These are phyloP conservation scores for Cubamyces lactineus DNA, from an alignment of 768 basidiomycete genomes.

Conservation along the genomic window DNA sequence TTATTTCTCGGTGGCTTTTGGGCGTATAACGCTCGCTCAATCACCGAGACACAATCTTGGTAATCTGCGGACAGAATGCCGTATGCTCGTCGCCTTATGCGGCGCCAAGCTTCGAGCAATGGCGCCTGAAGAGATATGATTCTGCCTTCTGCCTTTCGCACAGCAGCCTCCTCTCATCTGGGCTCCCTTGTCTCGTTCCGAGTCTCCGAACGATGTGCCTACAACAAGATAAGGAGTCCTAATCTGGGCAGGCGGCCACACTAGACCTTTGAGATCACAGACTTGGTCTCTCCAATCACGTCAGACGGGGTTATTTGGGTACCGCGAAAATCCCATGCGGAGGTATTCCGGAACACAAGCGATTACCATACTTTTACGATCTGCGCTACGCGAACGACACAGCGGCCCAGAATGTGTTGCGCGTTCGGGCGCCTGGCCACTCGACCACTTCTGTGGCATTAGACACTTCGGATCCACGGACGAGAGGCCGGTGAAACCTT, in stretches of 20 bases:
- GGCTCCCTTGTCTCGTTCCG: slow-evolving; percentile 21
- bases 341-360: slow-evolving; percentile 16
- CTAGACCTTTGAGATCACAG: slow-evolving; percentile 13
- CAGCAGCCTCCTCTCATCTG: slow-evolving; percentile 13
- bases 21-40: slow-evolving; percentile 5
- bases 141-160: slow-evolving; percentile 14
- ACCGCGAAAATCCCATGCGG: slow-evolving; percentile 17
- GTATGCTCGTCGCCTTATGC: slow-evolving; percentile 1
- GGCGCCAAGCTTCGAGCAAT: slow-evolving; percentile 5
- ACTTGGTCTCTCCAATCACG: slow-evolving; percentile 23
- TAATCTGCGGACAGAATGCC: slow-evolving; percentile 8
- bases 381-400: slow-evolving; percentile 19
- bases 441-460: slow-evolving; percentile 12
- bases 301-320: slow-evolving; percentile 15
- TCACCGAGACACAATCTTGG: slow-evolving; percentile 9
- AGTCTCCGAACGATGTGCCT: slow-evolving; percentile 10
- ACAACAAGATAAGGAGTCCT: slow-evolving; percentile 13
- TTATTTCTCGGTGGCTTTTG: slow-evolving; percentile 7
- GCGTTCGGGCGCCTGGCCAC: slow-evolving; percentile 3
- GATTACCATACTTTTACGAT: slow-evolving; percentile 23
- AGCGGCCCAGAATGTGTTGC: slow-evolving; percentile 7
- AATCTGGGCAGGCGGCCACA: slow-evolving; percentile 9
- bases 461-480: slow-evolving; percentile 18
- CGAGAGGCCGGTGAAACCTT: slow-evolving; percentile 15
- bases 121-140: background rate